Conservation (phyloP, 495 filamentous ascomycete genomes). For the Opeltia flavorubescens region DNA sequence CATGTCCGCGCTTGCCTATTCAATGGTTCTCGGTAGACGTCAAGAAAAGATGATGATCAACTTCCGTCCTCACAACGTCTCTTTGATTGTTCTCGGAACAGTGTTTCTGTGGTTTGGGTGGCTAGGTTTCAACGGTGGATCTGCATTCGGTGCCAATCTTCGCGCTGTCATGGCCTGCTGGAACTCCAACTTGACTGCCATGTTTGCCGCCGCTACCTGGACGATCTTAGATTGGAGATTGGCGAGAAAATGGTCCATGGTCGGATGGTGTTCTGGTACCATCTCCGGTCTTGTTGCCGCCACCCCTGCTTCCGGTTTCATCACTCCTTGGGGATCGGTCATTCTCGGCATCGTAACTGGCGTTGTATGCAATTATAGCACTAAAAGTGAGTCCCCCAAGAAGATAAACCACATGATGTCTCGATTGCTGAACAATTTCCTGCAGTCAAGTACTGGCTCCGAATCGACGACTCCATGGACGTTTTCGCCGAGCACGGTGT, state of each 20-base stretch:
- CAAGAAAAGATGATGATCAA: slow-evolving; percentile 99
- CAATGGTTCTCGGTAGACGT: slow-evolving; percentile 84
- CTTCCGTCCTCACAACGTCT: slow-evolving; percentile 92
- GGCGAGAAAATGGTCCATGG: slow-evolving; percentile 96
- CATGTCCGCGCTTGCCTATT: slow-evolving; percentile 85
- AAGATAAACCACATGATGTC: no score
- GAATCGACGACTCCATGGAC: slow-evolving; percentile 94
- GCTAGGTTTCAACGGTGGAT: slow-evolving; percentile 97
- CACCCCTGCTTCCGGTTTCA: slow-evolving; percentile 76
- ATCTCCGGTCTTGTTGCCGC: slow-evolving; percentile 85
- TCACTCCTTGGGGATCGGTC: slow-evolving; percentile 82
- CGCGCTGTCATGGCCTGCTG: slow-evolving; percentile 93
- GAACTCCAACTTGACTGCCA: slow-evolving; percentile 88
- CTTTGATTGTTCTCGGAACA: slow-evolving; percentile 88
- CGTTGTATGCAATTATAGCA: slow-evolving; percentile 81
- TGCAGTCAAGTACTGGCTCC: slow-evolving; percentile 82
- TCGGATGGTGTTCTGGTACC: slow-evolving; percentile 93
- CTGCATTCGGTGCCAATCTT: slow-evolving; percentile 90
- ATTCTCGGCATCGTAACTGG: slow-evolving; percentile 75
- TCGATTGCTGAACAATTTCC: no score
- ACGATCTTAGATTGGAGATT: slow-evolving; percentile 85
- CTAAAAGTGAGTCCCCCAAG: slow-evolving; percentile 49
- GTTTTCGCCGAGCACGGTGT: slow-evolving; percentile 97
- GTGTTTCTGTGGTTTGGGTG: slow-evolving; percentile 97
- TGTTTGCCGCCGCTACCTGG: slow-evolving; percentile 81